Base-by-base conservation (phyloP, 2,329 filamentous ascomycete genomes). In the Leptographium flavum region DNA sequence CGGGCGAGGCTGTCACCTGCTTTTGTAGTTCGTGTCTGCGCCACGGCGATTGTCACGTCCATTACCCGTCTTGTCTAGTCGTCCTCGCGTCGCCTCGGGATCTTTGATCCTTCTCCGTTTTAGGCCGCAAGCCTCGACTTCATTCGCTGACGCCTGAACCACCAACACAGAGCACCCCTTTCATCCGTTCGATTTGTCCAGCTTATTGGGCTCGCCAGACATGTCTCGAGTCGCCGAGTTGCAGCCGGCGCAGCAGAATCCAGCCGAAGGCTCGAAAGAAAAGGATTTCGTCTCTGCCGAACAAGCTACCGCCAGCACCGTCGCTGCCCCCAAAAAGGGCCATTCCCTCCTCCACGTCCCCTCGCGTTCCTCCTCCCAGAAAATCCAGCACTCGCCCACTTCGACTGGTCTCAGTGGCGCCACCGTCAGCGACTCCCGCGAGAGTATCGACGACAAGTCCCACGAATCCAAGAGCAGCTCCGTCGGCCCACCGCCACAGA, bases 381-480 rank as follows among this genome's bases (percentile, higher is more conserved):
- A 70, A 58, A 67, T 73, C 56, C 72, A 79, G 58, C 66, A 73
- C 49, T 78, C 74, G 38, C 69, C 74, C 45, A 74, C 74, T 46
- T 67, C 72, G 38, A 76, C 75, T 36, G 75, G 71, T 42, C 60
- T 80, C 50, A 79, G 73, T 60, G 76, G 75, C 55, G 70, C 67
- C 39, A 78, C 75, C 43, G 70, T 69, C 46, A 71, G 66, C 60
- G 74, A 79, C 53, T 65, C 71, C 46, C 66, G 71, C 58, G 77
- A 76, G 55, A 81, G 75, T 58, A 75, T 79, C 54, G 72, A 74
- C 53, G 71, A 72, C 48, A 70, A 71, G 53, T 83, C 81, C 41
- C 81, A 76, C 61, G 76, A 75, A 53, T 80, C 76, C 49, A 78
- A 72, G 63, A 66, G 70, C 53, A 83, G 79, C 62, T 76, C 80